Evolutionary conservation across 2,329 filamentous ascomycete species (phyloP), one percentile per base, ranked within the genome.

Genomic region (Penicillium sp.): DNA sequence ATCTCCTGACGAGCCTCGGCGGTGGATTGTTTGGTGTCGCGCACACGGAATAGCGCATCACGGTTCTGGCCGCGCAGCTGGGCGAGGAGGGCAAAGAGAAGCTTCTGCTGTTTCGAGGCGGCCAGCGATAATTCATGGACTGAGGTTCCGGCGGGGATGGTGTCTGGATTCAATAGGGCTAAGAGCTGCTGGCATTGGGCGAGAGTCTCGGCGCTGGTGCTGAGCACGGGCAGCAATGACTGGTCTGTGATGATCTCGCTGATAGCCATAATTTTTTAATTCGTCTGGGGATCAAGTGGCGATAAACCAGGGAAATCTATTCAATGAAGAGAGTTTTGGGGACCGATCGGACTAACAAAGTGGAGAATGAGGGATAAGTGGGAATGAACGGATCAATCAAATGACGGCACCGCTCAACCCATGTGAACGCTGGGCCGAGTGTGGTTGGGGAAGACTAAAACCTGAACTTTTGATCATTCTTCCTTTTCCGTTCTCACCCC

Each of bases 1-100:
- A 98, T 91, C 76, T 96, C 91, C 68, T 93, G 90, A 49, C 93
- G 87, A 49, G 90, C 90, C 74, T 96, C 91, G 29, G 91, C 89
- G 0, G 95, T 98, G 65, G 86, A 81, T 52, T 89, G 82, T 74
- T 98, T 98, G 14, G 93, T 96, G 65, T 91, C 87, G 63, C 95
- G 87, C 29, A 92, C 90, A 29, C 86, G 83, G 66, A 96, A 84
- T 63, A 93, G 87, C 10, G 92, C 91, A 62, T 89, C 84, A 27
- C 95, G 87, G 72, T 97, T 93, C 27, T 95, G 81, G 13, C 90
- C 90, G 54, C 93, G 90, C 19, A 96, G 82, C 63, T 90, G 88
- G 1, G 90, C 86, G 10, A 96, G 84, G 66, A 91, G 88, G 54
- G 91, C 88, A 65, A 89, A 86, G 3, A 98, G 84, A 1, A 87